A percentile compares a stretch with the other conserved stretches of the same genome.
These are phyloP conservation scores for Raffaelea ambrosiae DNA, from an alignment of 2,329 filamentous ascomycete genomes.

Conservation along the genomic window DNA sequence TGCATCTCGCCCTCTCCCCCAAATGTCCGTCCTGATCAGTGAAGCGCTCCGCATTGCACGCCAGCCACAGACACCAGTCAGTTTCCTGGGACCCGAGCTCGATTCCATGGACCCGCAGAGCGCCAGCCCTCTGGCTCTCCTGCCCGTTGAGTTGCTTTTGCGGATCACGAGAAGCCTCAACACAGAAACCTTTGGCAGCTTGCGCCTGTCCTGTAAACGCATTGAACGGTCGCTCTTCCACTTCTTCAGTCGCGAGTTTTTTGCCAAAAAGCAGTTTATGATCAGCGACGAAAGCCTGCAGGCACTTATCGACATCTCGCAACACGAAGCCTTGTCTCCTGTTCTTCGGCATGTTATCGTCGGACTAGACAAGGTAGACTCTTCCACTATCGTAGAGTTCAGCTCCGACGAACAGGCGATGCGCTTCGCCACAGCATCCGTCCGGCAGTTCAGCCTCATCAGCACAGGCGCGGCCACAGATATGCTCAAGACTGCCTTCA, in stretches of 20 bases:
- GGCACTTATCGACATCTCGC: conserved; percentile 43
- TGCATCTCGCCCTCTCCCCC: too few species aligned
- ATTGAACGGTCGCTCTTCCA: conserved; percentile 46
- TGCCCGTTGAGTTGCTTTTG: conserved; percentile 52
- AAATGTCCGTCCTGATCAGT: too few species aligned
- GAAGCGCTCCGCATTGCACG: too few species aligned
- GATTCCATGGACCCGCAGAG: too few species aligned
- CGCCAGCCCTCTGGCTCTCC: conserved; percentile 12
- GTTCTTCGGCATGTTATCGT: conserved; percentile 41
- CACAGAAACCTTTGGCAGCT: conserved; percentile 44
- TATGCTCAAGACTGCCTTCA: conserved; percentile 50
- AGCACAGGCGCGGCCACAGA: conserved; percentile 38
- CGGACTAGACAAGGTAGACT: conserved; percentile 26
- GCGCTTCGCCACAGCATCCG: neutral
- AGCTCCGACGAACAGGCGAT: neutral
- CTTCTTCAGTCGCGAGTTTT: conserved; percentile 54
- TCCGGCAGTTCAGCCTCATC: conserved; percentile 22
- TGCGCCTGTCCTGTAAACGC: conserved; percentile 47
- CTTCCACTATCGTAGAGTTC: neutral
- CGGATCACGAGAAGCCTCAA: conserved; percentile 43
- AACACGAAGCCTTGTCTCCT: conserved; percentile 29
- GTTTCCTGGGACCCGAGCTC: too few species aligned
- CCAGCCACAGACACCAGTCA: too few species aligned
- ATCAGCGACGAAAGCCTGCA: conserved; percentile 47
- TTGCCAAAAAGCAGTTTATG: conserved; percentile 59